A percentile compares a stretch with the other conserved stretches of the same genome.
These are phyloP conservation scores for Pseudogymnoascus sp. DNA, from an alignment of 2,329 filamentous ascomycete genomes.

Conservation along the genomic window DNA sequence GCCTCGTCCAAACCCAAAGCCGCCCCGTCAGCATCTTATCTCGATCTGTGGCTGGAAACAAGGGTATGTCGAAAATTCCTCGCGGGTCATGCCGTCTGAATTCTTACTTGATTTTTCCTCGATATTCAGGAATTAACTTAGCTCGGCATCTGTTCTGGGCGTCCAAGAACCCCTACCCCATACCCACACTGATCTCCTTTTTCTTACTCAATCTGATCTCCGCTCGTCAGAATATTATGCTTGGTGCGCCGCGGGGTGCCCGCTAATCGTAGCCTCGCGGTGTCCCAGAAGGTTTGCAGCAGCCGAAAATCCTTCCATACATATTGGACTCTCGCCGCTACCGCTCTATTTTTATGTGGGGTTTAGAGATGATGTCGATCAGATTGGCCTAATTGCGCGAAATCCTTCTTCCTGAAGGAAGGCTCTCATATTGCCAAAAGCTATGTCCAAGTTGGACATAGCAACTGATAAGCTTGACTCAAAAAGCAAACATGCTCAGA, in stretches of 20 bases:
- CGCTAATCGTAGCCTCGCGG: not conserved
- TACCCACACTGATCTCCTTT: constrained; percentile 4
- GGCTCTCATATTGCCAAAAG: not conserved
- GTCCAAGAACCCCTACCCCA: not conserved
- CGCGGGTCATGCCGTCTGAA: not conserved
- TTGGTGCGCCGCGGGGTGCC: not conserved
- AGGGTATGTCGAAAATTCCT: not conserved
- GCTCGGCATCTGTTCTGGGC: not conserved
- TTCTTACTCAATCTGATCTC: not conserved
- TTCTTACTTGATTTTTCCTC: not conserved
- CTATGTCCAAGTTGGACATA: too few relatives aligned
- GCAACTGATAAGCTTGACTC: not conserved
- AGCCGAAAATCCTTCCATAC: not conserved
- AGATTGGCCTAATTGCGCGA: not conserved
- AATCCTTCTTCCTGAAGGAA: not conserved
- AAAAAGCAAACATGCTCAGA: not conserved
- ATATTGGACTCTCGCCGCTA: not conserved
- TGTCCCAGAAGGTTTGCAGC: not conserved
- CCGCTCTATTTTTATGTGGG: not conserved
- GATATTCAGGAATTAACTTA: not conserved
- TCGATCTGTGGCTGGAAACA: not conserved
- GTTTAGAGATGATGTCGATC: not conserved
- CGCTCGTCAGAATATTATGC: not conserved
- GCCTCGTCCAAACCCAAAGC: not conserved
- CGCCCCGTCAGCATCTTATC: not conserved